Conservation (phyloP, 345 rosid species). For the Hibiscus mutabilis region DNA sequence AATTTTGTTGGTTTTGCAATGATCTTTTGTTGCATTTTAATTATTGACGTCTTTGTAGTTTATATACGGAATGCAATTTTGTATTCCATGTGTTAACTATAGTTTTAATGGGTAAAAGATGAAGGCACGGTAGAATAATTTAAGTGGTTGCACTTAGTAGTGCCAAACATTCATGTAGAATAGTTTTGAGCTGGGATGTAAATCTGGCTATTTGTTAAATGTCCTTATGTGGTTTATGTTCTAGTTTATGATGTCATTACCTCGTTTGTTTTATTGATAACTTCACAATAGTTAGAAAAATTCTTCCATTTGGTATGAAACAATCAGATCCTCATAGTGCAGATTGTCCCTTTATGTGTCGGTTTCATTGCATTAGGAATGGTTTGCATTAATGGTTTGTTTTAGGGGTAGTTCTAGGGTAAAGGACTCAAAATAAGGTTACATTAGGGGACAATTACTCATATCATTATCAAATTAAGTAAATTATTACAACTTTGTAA, state of each 20-base stretch:
- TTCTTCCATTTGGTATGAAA: neutral
- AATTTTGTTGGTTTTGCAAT: neutral
- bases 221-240: neutral
- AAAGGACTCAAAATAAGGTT: neutral
- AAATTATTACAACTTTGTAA: no score
- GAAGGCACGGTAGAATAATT: neutral
- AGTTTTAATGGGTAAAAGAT: neutral
- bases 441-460: no score
- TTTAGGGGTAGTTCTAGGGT: neutral
- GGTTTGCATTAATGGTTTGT: neutral
- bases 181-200: neutral
- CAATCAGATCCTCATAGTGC: neutral
- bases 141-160: neutral
- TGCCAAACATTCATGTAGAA: neutral
- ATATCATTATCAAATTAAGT: no score
- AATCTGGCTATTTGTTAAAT: neutral
- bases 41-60: neutral
- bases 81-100: neutral
- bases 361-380: neutral
- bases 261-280: neutral
- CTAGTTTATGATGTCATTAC: neutral
- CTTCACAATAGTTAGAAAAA: neutral
- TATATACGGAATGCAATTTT: neutral
- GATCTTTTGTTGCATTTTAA: neutral
- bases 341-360: neutral